Evolutionary conservation across 2,329 filamentous ascomycete genomes (phyloP).

Genomic region (Eurotiales sp.): DNA sequence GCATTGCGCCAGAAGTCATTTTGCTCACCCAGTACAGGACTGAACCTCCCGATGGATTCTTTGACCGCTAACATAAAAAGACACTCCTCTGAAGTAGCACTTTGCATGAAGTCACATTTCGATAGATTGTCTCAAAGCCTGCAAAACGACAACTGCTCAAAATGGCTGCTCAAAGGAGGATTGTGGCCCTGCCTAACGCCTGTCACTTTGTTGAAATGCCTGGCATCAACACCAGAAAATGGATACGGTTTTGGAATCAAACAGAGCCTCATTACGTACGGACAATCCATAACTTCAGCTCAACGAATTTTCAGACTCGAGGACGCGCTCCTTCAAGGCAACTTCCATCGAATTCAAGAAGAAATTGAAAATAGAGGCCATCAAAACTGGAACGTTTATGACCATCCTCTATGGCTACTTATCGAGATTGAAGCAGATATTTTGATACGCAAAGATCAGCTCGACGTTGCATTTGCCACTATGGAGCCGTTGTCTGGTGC

Average conservation of each 20-base stretch:
- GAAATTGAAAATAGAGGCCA: conserved; percentile 52
- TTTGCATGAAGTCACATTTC: not conserved
- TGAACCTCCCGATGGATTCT: not conserved
- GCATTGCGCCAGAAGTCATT: conserved; percentile 21
- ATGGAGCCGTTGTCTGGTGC: conserved; percentile 49
- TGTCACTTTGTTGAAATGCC: conserved; percentile 40
- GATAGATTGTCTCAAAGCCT: not conserved
- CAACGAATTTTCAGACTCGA: conserved; percentile 45
- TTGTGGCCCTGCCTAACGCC: conserved; percentile 43
- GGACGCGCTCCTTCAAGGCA: conserved; percentile 29
- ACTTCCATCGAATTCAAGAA: conserved; percentile 32
- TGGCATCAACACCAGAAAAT: conserved; percentile 31
- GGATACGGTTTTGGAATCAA: conserved; percentile 36
- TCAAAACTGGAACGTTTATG: conserved; percentile 52
- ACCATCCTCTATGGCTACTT: conserved; percentile 60
- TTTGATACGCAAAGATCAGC: conserved; percentile 60
- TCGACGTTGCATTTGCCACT: conserved; percentile 59
- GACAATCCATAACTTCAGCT: conserved; percentile 34
- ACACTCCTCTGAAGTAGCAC: not conserved
- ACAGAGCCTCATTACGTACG: conserved; percentile 37
- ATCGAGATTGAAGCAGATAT: conserved; percentile 64
- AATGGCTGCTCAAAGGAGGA: conserved; percentile 6
- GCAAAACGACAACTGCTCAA: not conserved
- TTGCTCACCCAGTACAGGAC: too few relatives aligned
- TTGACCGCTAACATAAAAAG: not conserved